Evolutionary conservation across 2,329 filamentous ascomycete species (phyloP).

Genomic region (Cladophialophora carrionii): DNA sequence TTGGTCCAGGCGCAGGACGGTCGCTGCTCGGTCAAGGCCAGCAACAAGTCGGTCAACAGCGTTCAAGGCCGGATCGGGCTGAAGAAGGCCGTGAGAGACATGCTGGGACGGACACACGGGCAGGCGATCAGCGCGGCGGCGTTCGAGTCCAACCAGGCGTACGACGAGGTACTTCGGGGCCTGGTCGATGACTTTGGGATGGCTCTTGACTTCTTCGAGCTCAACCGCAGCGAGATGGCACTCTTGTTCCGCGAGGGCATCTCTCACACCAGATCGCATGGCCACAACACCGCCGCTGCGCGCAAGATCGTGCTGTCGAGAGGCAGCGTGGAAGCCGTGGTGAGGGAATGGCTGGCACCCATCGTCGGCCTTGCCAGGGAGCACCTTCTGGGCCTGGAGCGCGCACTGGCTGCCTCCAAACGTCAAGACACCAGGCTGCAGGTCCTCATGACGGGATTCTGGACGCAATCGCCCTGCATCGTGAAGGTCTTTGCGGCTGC

Average conservation of each 20-base stretch:
- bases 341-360: neutral
- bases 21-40: neutral
- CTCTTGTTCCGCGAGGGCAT: constrained; percentile 1
- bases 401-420: neutral
- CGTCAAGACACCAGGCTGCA: neutral
- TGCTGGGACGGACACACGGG: neutral
- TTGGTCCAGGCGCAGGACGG: neutral
- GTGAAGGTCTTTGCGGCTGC: neutral
- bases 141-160: neutral
- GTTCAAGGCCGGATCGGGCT: neutral
- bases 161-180: neutral
- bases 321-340: neutral
- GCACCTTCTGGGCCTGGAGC: neutral
- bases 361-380: neutral
- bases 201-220: neutral
- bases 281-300: too few relatives aligned
- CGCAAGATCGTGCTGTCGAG: neutral
- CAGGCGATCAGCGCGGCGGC: neutral
- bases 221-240: neutral
- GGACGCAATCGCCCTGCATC: neutral
- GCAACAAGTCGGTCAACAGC: neutral
- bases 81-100: neutral
- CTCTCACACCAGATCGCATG: neutral
- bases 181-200: neutral
- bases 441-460: constrained; percentile 1